Evolutionary conservation across 192 early-diverging fungal genomes (phyloP), one percentile per base, ranked within the genome.

Genomic region (Oehlia diaphana): DNA sequence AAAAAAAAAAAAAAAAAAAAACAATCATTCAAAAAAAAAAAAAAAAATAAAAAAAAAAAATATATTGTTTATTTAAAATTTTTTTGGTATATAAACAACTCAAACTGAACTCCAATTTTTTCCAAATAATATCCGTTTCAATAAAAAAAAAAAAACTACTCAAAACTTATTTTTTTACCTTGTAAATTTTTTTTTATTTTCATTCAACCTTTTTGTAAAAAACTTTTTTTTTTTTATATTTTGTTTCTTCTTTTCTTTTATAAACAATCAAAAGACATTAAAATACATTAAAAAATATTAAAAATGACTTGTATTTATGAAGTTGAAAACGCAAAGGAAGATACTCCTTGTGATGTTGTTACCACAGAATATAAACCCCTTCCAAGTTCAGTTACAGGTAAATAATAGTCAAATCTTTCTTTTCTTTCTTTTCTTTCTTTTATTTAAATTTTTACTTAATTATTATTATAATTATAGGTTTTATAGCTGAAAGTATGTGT

Each of bases 401-500:
- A 58, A 19, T 19, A 58, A 31, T 31, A 31, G 28, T 31, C 28
- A 31, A 31, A 31, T 31, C 28, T 31, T 31, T 1, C 28, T 31
- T 31, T 31, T 1, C 1, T 19, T 19, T 58, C 13, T 16, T 58
- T 4, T 16, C 8, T 66, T 14, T 31, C 10, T 66, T 66, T 13
- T 9, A n/a, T 1, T 31, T 13, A 31, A 35, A 23, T 14, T 66
- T 28, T 63, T 26, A 63, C 23, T 4, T 31, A 31, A 63, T 63
- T 23, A 26, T 23, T 21, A n/a, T 63, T 63, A 63, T 26, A 26
- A 63, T 63, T 66, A 33, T 14, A 72, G 71, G 50, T 49, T 72
- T 72, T 16, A 28, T 72, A 4, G 71, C 71, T 0, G 71, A 72
- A 72, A 72, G 44, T 28, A 49, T 72, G 44, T 72, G 44, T 21